Base-by-base conservation (phyloP, 1,139 yeast genomes). In the Suhomyces atakaporum region DNA sequence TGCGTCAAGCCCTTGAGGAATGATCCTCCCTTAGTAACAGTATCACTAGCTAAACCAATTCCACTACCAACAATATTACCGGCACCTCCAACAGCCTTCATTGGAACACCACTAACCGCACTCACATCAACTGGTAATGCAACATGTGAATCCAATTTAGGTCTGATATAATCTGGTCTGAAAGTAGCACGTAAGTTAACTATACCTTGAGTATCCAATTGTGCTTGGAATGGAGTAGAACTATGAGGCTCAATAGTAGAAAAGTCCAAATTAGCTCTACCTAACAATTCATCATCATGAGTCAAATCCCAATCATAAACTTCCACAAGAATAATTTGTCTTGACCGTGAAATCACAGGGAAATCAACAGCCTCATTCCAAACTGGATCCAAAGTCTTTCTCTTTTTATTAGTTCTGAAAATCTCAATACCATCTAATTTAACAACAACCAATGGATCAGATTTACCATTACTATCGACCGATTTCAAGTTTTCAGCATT, bases 271-370 rank as follows among this genome's bases (percentile, higher is more conserved):
- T 48, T 49, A 2, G 74, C 75, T 26, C 59, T 48, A 31, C 90
- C 89, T 38, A 84, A 60, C 25, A 73, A 58, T 49, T 78, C 84
- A 54, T 81, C 79, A 35, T 72, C 75, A 45, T 85, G 89, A 19
- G 88, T 75, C 51, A 81, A 71, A 60, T 84, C 92, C 92, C 92
- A 84, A 58, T 84, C 94, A 51, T 63, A 77, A 10, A 81, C 77
- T 36, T 73, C 74, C 27, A 81, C 49, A 28, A 60, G 44, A 19
- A 82, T 53, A 16, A 65, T 50, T 33, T 75, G 69, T 55, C 84
- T 75, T 1, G 79, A 65, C 58, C 87, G 77, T 0, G 92, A 82
- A 20, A 75, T 67, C 43, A 84, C 59, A 11, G 84, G 80, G 50
- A 84, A 60, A n/a, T 69, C 72, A 14, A 72, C 63, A 3, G 63